Evolutionary conservation across 495 filamentous ascomycete genomes (phyloP).

Genomic region (Viridothelium virens): DNA sequence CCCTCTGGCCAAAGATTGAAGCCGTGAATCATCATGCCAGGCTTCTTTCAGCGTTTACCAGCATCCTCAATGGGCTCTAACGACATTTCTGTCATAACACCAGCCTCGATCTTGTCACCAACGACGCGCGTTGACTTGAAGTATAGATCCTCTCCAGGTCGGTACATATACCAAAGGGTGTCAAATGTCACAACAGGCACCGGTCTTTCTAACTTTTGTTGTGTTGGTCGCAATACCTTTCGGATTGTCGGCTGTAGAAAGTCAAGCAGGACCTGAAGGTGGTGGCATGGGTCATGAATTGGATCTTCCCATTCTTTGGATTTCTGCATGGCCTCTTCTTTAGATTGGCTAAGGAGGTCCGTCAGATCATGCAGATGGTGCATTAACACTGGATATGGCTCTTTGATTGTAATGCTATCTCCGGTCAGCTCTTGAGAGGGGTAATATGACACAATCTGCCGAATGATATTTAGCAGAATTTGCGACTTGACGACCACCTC

Average conservation of each 20-base stretch:
- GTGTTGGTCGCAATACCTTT: background rate
- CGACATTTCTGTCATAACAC: background rate
- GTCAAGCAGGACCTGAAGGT: background rate
- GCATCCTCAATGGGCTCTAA: background rate
- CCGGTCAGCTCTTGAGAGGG: background rate
- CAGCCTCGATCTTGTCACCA: background rate
- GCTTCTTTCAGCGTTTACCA: background rate
- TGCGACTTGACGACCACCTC: background rate
- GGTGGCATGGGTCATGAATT: background rate
- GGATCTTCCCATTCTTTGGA: background rate
- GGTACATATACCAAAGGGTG: background rate
- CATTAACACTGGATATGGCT: background rate
- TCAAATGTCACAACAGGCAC: background rate
- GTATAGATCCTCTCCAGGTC: background rate
- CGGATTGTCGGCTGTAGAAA: background rate
- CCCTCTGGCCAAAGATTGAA: background rate
- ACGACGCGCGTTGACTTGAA: background rate
- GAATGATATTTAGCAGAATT: background rate
- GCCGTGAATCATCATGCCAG: background rate
- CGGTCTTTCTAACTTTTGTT: background rate
- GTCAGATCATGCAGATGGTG: background rate
- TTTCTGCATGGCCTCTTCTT: background rate
- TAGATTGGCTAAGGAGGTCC: background rate
- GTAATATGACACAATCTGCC: background rate
- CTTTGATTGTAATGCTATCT: background rate